Evolutionary conservation across 208 protist genomes (phyloP).

Genomic region (Lotmaria passim): DNA sequence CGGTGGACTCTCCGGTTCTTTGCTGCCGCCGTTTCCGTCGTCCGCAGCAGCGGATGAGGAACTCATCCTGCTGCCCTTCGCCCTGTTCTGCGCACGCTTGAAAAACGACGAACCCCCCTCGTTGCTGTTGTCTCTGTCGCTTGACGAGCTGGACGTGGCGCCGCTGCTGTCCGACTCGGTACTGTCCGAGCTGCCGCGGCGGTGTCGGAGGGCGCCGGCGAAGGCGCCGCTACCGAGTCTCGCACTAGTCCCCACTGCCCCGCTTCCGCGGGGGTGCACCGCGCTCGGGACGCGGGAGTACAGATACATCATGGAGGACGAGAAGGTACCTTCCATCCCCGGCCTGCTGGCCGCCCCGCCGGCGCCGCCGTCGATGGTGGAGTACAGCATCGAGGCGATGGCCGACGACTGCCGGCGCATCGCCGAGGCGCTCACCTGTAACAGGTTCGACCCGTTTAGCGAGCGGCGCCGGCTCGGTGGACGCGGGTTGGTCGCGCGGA

Average conservation of each 20-base stretch:
- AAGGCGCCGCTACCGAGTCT: background rate
- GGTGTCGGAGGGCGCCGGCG: background rate
- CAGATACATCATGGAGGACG: slow-evolving; percentile 24
- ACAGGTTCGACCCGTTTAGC: slow-evolving; percentile 11
- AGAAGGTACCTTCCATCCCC: slow-evolving; percentile 6
- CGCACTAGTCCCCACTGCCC: background rate
- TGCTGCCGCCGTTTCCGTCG: background rate
- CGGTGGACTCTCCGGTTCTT: background rate
- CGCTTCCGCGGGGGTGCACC: background rate
- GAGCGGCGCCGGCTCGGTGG: slow-evolving; percentile 11
- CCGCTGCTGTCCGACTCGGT: slow-evolving; percentile 21
- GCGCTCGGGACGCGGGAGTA: background rate
- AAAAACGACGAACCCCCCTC: slow-evolving; percentile 11
- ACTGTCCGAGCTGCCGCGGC: background rate
- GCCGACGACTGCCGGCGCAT: slow-evolving; percentile 18
- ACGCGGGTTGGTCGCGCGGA: background rate
- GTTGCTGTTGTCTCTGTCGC: slow-evolving; percentile 1
- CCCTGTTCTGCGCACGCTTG: background rate
- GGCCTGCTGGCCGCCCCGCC: background rate
- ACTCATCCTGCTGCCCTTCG: background rate
- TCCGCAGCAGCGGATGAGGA: no score
- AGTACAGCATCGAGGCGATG: slow-evolving; percentile 13
- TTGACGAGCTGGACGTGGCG: slow-evolving; percentile 16
- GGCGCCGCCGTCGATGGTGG: slow-evolving; percentile 6
- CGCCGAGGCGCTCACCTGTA: background rate